A percentile compares a stretch with the other conserved stretches of the same genome.
Conservation (phyloP, 805 yeast species). For the Cyberlindnera meyerae region DNA sequence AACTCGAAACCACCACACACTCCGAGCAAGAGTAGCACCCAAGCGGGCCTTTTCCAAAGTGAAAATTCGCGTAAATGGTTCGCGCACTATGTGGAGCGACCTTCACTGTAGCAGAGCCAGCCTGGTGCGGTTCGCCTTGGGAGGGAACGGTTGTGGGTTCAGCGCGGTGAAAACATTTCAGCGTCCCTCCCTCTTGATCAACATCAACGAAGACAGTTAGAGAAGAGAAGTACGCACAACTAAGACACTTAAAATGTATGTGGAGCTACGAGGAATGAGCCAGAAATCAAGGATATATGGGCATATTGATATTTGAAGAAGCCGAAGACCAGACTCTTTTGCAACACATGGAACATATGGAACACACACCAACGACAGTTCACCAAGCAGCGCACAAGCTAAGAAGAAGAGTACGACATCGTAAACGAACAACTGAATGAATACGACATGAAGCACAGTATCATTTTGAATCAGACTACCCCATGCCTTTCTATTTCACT, state of each 20-base stretch:
- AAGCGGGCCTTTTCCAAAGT: neutral
- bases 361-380: no score
- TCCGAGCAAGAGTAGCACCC: no score
- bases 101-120: neutral
- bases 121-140: neutral
- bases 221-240: conserved; percentile 9
- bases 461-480: no score
- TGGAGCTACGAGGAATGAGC: conserved; percentile 5
- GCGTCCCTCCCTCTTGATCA: conserved; percentile 12
- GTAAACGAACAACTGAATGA: no score
- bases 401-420: no score
- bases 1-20: no score
- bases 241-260: conserved; percentile 26
- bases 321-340: no score
- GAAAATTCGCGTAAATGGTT: conserved; percentile 5
- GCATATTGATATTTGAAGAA: no score
- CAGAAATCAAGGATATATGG: neutral
- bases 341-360: no score
- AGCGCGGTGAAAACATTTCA: conserved; percentile 17
- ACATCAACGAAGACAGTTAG: conserved; percentile 1
- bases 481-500: no score
- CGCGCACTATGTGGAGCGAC: conserved; percentile 7
- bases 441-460: no score
- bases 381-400: no score
- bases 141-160: conserved; percentile 1